Evolutionary conservation across 768 basidiomycete species (phyloP), one percentile per base, ranked within the genome.

Genomic region (Boletus vermiculosoides): DNA sequence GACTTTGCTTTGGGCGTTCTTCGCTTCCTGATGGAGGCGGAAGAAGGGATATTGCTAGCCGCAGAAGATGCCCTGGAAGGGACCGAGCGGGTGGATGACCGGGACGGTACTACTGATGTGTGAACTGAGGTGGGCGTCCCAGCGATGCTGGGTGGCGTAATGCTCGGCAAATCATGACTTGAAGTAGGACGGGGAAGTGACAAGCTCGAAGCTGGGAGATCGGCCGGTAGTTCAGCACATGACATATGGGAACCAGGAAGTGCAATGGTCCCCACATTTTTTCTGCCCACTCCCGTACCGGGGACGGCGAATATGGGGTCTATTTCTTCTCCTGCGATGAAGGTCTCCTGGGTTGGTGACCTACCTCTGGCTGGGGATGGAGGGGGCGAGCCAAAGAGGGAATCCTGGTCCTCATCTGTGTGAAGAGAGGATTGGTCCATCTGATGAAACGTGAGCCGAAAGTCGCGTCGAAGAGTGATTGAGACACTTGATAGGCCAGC

Each of bases 261-360:
- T 92, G 90, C 90, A 92, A 91, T 91, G 88, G 90, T 87, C 90
- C 89, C 90, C 90, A 92, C 90, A 83, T 92, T 91, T 72, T 63
- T 65, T 57, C 54, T 57, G 58, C 54, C 34, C 54, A 37, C 44
- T 46, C 58, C 64, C 55, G 52, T 34, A 39, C 56, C 37, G 13
- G 65, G 76, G 73, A 73, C 66, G 65, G 66, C 65, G n/a, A 48
- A 39, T 22, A 23, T 40, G 50, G 45, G 53, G 49, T 54, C 39
- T 30, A 40, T 42, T 60, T 55, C 61, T 61, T 61, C 67, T 63
- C 52, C 54, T 55, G 37, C 31, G 28, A 34, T 37, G 58, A 59
- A 62, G 56, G 61, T 65, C 57, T 67, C 63, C 65, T 86, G 84
- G 51, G 85, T 85, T 70, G 82, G 82, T 75, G 85, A 86, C 86